These are phyloP conservation scores for Penstemon davidsonii DNA, from an alignment of 257 asterid species.

Conservation along the genomic window DNA sequence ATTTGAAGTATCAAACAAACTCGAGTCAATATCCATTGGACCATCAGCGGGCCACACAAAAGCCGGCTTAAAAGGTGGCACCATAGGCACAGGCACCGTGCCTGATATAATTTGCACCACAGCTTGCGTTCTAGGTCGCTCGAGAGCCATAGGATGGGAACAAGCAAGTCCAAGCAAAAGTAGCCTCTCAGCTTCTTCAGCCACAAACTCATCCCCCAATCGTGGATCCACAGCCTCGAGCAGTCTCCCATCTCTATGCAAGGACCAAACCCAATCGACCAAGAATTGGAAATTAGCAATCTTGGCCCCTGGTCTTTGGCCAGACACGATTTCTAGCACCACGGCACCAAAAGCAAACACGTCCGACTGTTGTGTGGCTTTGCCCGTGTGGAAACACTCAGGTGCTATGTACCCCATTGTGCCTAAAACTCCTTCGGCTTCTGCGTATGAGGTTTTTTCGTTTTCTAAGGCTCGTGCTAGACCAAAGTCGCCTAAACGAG, in stretches of 20 bases:
- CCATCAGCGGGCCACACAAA: slow-evolving; percentile 73
- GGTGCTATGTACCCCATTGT: slow-evolving; percentile 94
- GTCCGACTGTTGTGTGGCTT: slow-evolving; percentile 79
- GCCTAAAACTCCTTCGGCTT: slow-evolving; percentile 78
- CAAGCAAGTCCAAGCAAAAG: slow-evolving; percentile 79
- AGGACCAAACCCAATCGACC: slow-evolving; percentile 87
- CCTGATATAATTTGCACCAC: slow-evolving; percentile 67
- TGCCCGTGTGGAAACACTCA: slow-evolving; percentile 88
- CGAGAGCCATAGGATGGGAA: slow-evolving; percentile 63
- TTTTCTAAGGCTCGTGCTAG: slow-evolving; percentile 87
- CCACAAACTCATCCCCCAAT: slow-evolving; percentile 46
- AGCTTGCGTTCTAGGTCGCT: slow-evolving; percentile 63
- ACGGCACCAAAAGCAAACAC: slow-evolving; percentile 85
- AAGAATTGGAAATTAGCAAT: slow-evolving; percentile 48
- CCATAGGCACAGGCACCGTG: slow-evolving; percentile 51
- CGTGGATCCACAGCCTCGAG: slow-evolving; percentile 70
- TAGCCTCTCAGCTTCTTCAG: slow-evolving; percentile 66
- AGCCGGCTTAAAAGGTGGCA: slow-evolving; percentile 83
- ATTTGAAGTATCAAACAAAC: slow-evolving; percentile 37
- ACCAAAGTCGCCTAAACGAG: slow-evolving; percentile 92
- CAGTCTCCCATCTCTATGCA: slow-evolving; percentile 65
- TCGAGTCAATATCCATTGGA: slow-evolving; percentile 39
- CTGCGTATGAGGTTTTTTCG: slow-evolving; percentile 72
- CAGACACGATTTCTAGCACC: slow-evolving; percentile 68
- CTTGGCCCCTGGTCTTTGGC: slow-evolving; percentile 68